Base-by-base conservation (phyloP, 306 rosid species). In the Cercis canadensis region DNA sequence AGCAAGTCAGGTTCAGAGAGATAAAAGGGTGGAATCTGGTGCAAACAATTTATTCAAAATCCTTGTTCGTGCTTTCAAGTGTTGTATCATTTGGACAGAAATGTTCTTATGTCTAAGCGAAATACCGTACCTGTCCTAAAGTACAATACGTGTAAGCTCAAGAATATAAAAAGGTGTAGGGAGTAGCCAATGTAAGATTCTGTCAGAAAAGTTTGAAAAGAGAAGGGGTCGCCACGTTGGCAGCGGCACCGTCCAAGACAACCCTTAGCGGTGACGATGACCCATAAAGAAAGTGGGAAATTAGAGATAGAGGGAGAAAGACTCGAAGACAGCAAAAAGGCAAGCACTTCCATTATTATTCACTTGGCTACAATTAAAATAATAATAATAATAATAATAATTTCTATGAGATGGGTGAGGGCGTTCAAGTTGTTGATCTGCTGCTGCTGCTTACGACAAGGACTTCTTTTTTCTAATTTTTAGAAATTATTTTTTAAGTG, bases 1-100 rank as follows among this genome's bases (percentile, higher is more conserved):
- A 86, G 80, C 76, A 41, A 67, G 68, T 78, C 79, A 70, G 80
- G 71, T 50, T 5, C 43, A 31, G 72, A 36, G 44, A 53, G 78
- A 39, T 10, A 64, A 70, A 72, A 43, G 60, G 19, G 53, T 17
- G 33, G 41, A 39, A 64, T 78, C 81, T 43, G 52, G 68, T 62
- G 67, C 73, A 43, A 4, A 37, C 43, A 32, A 64, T 50, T 17
- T 21, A 55, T 32, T 57, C 5, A 47, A 65, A 57, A 16, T 67
- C 45, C 14, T n/a, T n/a, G n/a, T n/a, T n/a, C n/a, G n/a, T n/a
- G n/a, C n/a, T n/a, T n/a, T n/a, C n/a, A n/a, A n/a, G n/a, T n/a
- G n/a, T n/a, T n/a, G n/a, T n/a, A n/a, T n/a, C n/a, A n/a, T n/a
- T n/a, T n/a, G n/a, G n/a, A n/a, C n/a, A n/a, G n/a, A n/a, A n/a